Evolutionary conservation across 306 rosid species (phyloP).

Genomic region (Vigna unguiculata): DNA sequence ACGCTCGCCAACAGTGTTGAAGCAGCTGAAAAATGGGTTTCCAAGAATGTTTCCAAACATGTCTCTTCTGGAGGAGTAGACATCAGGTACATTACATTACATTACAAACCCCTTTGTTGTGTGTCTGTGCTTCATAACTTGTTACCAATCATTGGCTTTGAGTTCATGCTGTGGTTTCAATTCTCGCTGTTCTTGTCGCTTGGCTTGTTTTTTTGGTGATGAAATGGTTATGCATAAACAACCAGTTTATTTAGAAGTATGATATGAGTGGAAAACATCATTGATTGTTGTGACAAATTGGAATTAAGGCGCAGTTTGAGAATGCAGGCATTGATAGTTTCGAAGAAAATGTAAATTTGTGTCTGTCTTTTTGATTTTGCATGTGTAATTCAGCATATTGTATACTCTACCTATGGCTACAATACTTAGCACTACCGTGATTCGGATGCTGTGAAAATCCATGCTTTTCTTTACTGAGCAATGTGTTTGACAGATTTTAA

Average conservation of each 20-base stretch:
- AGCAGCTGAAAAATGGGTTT: slow-evolving; percentile 90
- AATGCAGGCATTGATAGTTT: not conserved
- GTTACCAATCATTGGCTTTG: slow-evolving; percentile 6
- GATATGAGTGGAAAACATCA: not conserved
- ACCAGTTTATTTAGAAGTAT: not conserved
- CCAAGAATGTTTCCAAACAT: slow-evolving; percentile 79
- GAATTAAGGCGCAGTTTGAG: not conserved
- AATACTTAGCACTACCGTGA: not conserved
- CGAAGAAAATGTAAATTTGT: not conserved
- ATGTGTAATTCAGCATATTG: not conserved
- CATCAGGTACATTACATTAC: slow-evolving; percentile 62
- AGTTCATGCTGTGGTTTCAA: not conserved
- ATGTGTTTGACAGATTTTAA: not conserved
- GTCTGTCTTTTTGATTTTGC: not conserved
- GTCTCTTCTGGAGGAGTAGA: slow-evolving; percentile 77
- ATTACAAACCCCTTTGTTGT: not conserved
- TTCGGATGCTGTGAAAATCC: slow-evolving; percentile 7
- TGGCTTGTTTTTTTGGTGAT: not conserved
- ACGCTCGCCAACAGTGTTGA: slow-evolving; percentile 63
- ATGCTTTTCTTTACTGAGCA: not conserved
- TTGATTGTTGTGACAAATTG: not conserved
- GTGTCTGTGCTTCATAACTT: too few relatives aligned
- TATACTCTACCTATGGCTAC: not conserved
- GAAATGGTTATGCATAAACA: slow-evolving; percentile 1
- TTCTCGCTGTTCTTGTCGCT: not conserved